phyloP scores from a whole-genome alignment of 305 asterid species.

The Plantago coronopus region DNA sequence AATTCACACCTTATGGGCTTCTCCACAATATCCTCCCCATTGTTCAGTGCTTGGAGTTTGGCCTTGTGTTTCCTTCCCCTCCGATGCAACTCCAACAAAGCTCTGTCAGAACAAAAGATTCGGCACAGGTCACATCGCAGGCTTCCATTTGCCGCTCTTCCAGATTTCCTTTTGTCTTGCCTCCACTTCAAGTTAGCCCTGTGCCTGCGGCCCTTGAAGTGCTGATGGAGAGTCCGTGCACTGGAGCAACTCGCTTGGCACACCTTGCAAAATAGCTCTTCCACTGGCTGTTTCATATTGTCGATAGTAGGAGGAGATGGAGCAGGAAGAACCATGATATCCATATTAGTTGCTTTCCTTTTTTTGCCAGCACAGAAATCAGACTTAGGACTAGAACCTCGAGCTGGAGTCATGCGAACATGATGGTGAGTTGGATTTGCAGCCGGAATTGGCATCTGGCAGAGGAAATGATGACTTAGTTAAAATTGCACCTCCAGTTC shows the following conservation, averaged over 20 bases:
- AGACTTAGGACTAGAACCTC: background rate
- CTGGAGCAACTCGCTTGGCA: constrained; percentile 11
- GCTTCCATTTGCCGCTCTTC: too few relatives aligned
- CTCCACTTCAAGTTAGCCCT: constrained; percentile 1
- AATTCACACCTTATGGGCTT: too few relatives aligned
- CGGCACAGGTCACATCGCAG: too few relatives aligned
- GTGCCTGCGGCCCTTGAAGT: constrained; percentile 8
- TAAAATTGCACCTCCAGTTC: background rate
- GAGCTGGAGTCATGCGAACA: background rate
- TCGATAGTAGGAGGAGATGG: background rate
- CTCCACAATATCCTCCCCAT: too few relatives aligned
- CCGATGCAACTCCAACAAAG: too few relatives aligned
- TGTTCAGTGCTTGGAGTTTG: too few relatives aligned
- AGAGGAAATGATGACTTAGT: background rate
- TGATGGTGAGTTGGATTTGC: background rate
- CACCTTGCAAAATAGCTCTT: background rate
- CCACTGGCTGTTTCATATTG: background rate
- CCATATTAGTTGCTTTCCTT: background rate
- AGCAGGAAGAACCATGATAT: too few relatives aligned
- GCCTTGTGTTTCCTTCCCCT: too few relatives aligned
- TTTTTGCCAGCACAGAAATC: background rate
- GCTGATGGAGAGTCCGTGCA: constrained; percentile 1
- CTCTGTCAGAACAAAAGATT: too few relatives aligned
- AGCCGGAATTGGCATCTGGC: constrained; percentile 1
- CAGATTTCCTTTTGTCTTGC: background rate